phyloP scores from a whole-genome alignment of 1,284 basidiomycete species.

The Heterobasidion irregulare region DNA sequence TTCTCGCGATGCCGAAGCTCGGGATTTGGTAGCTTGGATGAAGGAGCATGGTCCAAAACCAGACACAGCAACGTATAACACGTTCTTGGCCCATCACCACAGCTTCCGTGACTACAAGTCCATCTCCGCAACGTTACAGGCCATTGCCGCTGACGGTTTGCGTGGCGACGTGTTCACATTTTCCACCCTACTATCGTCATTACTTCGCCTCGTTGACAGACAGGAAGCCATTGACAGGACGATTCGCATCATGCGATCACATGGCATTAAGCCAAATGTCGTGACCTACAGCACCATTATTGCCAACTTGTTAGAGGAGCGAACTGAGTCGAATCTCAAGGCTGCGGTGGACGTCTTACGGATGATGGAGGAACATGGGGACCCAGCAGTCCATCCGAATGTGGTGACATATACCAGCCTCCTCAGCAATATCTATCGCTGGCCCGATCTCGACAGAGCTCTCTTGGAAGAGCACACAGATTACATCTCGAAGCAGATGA shows the following conservation, averaged over 20 bases:
- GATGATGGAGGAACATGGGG: constrained; percentile 55
- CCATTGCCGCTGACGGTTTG: constrained; percentile 44
- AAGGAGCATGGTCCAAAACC: constrained; percentile 44
- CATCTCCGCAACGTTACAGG: constrained; percentile 46
- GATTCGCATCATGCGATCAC: constrained; percentile 61
- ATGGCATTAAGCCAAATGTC: constrained; percentile 66
- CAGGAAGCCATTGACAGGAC: constrained; percentile 57
- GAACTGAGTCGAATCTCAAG: constrained; percentile 42
- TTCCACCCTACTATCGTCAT: constrained; percentile 69
- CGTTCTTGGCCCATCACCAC: constrained; percentile 58
- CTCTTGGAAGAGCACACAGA: constrained; percentile 36
- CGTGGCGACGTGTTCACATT: constrained; percentile 73
- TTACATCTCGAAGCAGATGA: constrained; percentile 56
- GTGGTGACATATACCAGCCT: constrained; percentile 69
- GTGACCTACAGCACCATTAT: constrained; percentile 72
- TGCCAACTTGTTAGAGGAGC: constrained; percentile 54
- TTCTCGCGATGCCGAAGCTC: constrained; percentile 33
- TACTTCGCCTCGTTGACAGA: constrained; percentile 54
- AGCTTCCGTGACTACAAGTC: constrained; percentile 50
- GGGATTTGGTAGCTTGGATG: constrained; percentile 40
- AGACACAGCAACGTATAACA: constrained; percentile 75
- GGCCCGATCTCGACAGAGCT: constrained; percentile 32
- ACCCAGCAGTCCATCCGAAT: constrained; percentile 49
- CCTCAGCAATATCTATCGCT: constrained; percentile 51
- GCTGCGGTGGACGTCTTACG: constrained; percentile 59